Percentiles rank a stretch among this genome's conserved stretches.
Evolutionary conservation across 2,329 filamentous ascomycete genomes (phyloP).

Genomic region (Sclerotinia sclerotiorum): DNA sequence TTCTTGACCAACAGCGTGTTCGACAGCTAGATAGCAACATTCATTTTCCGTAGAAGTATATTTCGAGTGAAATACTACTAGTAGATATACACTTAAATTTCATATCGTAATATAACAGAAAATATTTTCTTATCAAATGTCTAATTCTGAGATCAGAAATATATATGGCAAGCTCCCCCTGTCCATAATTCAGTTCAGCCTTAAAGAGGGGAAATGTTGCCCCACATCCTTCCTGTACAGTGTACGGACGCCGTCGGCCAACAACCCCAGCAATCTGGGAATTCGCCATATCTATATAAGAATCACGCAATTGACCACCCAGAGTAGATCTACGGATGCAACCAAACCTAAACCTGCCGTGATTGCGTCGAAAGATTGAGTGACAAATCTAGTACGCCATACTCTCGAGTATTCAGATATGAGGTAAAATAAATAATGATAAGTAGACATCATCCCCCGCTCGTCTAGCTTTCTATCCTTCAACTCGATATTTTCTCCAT

Average conservation of each 20-base stretch:
- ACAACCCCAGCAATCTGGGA: conserved; percentile 2
- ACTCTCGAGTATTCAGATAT: too few species aligned
- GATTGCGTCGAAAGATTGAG: background rate
- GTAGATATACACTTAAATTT: background rate
- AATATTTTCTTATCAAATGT: background rate
- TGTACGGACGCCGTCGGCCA: background rate
- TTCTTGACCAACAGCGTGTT: conserved; percentile 39
- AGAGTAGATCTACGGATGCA: conserved; percentile 18
- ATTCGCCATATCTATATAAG: conserved; percentile 17
- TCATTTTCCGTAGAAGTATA: background rate
- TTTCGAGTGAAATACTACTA: background rate
- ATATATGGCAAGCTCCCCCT: conserved; percentile 40
- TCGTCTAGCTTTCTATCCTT: background rate
- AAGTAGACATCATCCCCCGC: background rate
- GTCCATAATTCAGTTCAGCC: background rate
- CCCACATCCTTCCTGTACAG: background rate
- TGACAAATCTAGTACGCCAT: conserved; percentile 5
- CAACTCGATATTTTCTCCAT: background rate
- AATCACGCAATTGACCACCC: conserved; percentile 22
- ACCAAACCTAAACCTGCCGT: background rate
- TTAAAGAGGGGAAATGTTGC: conserved; percentile 1
- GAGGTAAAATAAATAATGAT: conserved; percentile 3
- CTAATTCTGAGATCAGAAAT: background rate
- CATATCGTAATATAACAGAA: background rate
- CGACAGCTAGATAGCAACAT: background rate